Base-by-base conservation (phyloP, 1,139 yeast genomes). In the Hemisphaericaspora lyxosophila region DNA sequence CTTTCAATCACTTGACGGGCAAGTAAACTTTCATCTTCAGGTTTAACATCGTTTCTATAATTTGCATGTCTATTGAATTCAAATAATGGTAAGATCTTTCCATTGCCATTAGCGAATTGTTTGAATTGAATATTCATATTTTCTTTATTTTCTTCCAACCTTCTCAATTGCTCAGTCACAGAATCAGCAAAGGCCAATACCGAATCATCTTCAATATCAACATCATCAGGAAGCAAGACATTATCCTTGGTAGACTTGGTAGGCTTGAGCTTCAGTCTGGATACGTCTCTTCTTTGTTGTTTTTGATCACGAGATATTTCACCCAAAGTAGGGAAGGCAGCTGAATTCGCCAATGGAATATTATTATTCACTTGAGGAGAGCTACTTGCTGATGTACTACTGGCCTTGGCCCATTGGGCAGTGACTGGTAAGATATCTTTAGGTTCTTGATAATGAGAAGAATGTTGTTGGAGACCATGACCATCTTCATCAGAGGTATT, bases 251-350 rank as follows among this genome's bases (percentile, higher is more conserved):
- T 29, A 18, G 53, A 15, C 46, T 60, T 62, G 2, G 49, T 35
- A 7, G 54, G 28, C 42, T 61, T 62, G 34, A 53, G 45, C 49
- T 62, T 64, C 18, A 24, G 13, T 41, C 66, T 62, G 27, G 47
- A 43, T 31, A 58, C 64, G 44, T 59, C 65, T 53, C 58, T 59
- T 26, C 52, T 53, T 31, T 49, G 54, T 34, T 57, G 61, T 45
- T 67, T 65, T 42, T 64, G 69, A 34, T 75, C 67, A 40, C 70
- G 66, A 39, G 77, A 64, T 2, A 82, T 75, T 54, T 83, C 90
- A 5, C 84, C 84, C 47, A 84, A 67, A 0, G 90, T 78, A 26
- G 92, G 92, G 71, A 84, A 82, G 4, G 87, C 81, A 2, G 82
- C 73, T 5, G 79, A 60, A 48, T 78, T 76, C 4, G 78, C 67